These are phyloP conservation scores for Fusarium papillatum DNA, from an alignment of 2,329 filamentous ascomycete species.

Conservation along the genomic window DNA sequence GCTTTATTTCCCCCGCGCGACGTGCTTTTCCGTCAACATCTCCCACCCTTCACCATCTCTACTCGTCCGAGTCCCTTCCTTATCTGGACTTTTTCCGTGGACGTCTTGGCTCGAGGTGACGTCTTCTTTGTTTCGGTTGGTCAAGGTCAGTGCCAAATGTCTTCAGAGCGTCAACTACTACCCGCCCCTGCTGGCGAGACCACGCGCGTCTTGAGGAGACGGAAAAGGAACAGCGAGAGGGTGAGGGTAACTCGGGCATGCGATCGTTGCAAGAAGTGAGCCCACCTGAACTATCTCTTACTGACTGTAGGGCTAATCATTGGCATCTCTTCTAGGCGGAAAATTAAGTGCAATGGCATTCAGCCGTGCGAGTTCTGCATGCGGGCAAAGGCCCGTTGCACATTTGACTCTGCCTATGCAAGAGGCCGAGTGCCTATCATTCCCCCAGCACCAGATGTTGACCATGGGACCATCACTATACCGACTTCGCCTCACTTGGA, in stretches of 20 bases:
- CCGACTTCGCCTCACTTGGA: constrained; percentile 13
- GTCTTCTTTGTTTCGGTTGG: neutral
- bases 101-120: neutral
- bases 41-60: neutral
- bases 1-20: neutral
- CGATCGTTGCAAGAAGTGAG: constrained; percentile 45
- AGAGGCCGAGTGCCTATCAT: constrained; percentile 41
- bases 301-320: constrained; percentile 20
- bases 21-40: neutral
- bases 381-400: constrained; percentile 36
- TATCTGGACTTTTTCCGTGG: neutral
- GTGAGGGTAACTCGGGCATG: constrained; percentile 43
- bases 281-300: neutral
- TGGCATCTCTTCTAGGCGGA: constrained; percentile 26
- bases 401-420: constrained; percentile 43
- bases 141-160: constrained; percentile 9
- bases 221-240: constrained; percentile 43
- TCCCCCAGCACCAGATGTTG: constrained; percentile 21
- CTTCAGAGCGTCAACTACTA: constrained; percentile 25
- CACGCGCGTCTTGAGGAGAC: constrained; percentile 15
- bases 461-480: constrained; percentile 13
- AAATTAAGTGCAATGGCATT: constrained; percentile 43
- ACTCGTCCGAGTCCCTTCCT: neutral
- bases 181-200: constrained; percentile 15
- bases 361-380: constrained; percentile 43